These are phyloP conservation scores for Candida tropicalis DNA, from an alignment of 1,139 yeast species.

Conservation along the genomic window DNA sequence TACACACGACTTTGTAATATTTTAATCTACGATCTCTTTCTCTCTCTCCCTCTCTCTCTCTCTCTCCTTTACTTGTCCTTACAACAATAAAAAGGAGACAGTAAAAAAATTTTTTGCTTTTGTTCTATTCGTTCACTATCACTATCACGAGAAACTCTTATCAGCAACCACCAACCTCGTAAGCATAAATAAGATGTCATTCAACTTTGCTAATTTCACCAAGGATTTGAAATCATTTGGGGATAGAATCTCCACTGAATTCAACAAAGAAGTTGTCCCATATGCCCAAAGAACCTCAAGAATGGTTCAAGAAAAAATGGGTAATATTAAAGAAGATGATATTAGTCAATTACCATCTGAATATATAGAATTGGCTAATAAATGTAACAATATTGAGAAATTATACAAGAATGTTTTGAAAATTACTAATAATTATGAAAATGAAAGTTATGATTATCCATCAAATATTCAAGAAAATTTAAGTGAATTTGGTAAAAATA, in stretches of 20 bases:
- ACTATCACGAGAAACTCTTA: neutral
- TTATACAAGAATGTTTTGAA: conserved; percentile 74
- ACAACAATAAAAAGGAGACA: too few species aligned
- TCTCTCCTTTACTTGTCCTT: too few species aligned
- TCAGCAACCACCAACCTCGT: conserved; percentile 2
- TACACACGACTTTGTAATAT: too few species aligned
- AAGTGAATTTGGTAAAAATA: conserved; percentile 69
- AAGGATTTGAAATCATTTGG: conserved; percentile 44
- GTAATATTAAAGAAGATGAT: conserved; percentile 70
- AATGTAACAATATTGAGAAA: conserved; percentile 72
- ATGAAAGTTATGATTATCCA: conserved; percentile 88
- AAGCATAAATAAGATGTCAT: conserved; percentile 36
- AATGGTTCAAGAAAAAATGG: conserved; percentile 76
- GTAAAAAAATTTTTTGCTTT: neutral
- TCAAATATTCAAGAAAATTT: conserved; percentile 73
- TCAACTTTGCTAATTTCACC: conserved; percentile 46
- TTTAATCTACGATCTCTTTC: too few species aligned
- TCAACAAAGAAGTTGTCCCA: conserved; percentile 53
- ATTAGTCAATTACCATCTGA: conserved; percentile 82
- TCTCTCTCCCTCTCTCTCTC: too few species aligned
- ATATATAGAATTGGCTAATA: conserved; percentile 71
- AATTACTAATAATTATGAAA: conserved; percentile 71
- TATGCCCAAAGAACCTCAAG: conserved; percentile 83
- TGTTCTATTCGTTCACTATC: neutral
- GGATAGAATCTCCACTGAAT: conserved; percentile 42